phyloP scores from a whole-genome alignment of 1,284 basidiomycete species.

The Coriolopsis trogii region DNA sequence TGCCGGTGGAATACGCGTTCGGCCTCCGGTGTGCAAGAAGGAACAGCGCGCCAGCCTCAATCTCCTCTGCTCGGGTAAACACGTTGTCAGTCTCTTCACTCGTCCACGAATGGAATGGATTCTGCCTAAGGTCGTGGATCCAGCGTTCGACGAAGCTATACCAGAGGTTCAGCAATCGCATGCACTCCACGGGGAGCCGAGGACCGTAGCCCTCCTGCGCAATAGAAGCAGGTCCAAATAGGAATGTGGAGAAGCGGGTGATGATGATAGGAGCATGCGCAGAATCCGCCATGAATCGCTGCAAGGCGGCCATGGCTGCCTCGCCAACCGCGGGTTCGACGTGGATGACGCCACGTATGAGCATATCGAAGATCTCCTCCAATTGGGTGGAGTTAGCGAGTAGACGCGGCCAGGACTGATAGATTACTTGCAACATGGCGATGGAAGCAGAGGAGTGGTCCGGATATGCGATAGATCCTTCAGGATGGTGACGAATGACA shows the following conservation, averaged over 20 bases:
- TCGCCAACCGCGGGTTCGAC: slow-evolving; percentile 79
- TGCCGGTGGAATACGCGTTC: slow-evolving; percentile 55
- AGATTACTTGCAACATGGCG: slow-evolving; percentile 76
- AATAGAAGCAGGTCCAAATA: slow-evolving; percentile 77
- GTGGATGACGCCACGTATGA: slow-evolving; percentile 83
- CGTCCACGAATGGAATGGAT: slow-evolving; percentile 40
- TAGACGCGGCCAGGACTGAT: slow-evolving; percentile 87
- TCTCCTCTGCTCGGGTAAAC: slow-evolving; percentile 51
- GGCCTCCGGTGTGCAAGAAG: slow-evolving; percentile 69
- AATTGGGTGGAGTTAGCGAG: slow-evolving; percentile 61
- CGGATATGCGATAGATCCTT: slow-evolving; percentile 76
- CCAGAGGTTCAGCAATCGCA: slow-evolving; percentile 76
- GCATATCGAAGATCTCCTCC: slow-evolving; percentile 75
- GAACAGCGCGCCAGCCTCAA: slow-evolving; percentile 80
- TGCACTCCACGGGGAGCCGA: slow-evolving; percentile 66
- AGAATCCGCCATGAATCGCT: slow-evolving; percentile 72
- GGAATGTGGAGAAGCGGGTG: slow-evolving; percentile 70
- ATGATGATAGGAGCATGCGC: slow-evolving; percentile 65
- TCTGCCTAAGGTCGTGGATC: slow-evolving; percentile 50
- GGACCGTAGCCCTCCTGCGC: slow-evolving; percentile 68
- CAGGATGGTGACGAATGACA: slow-evolving; percentile 68
- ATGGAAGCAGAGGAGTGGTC: slow-evolving; percentile 66
- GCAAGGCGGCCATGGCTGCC: slow-evolving; percentile 70
- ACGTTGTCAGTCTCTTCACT: slow-evolving; percentile 44
- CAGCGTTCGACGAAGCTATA: slow-evolving; percentile 74